Base-by-base conservation (phyloP, 306 rosid species). In the Nissolia schottii region DNA sequence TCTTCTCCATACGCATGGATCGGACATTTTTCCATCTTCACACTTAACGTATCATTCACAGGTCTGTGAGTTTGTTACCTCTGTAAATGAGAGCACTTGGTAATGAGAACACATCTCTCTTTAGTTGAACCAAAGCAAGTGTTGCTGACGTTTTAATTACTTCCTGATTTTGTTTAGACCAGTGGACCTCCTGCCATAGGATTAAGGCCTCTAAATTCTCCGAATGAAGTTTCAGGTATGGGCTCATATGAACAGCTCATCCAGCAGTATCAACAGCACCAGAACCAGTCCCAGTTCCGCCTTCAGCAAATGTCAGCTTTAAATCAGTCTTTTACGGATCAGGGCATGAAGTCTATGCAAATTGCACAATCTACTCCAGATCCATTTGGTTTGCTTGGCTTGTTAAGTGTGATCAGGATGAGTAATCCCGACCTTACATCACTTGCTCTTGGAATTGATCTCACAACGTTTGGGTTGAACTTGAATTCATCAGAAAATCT, bases 181-280 rank as follows among this genome's bases (percentile, higher is more conserved):
- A 88, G 93, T 62, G 97, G 96, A 38, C 90, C 99, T 80, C 99
- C 96, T 66, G 99, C 93, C 51, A 88, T 91, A 84, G 99, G 99
- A 77, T 75, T 89, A 81, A 91, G 97, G 80, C 92, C 97, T 34
- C 62, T 88, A 70, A 94, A 84, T 81, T 89, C 99, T 59, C 87
- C 86, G 38, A 91, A 82, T 82, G 35, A 91, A 35, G 94, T 87
- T 70, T 89, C 99, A 79, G 92, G 96, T 25, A 78, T 89, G 97
- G 88, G 95, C 67, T 88, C 94, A 5, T 89, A 91, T 19, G 96
- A 89, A 69, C 99, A 89, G 76, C 90, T 89, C 50, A 84, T 89
- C 46, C 99, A 94, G 88, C 97, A 91, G 76, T 89, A 87, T 71
- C 94, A 94, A 56, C 98, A 94, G 49, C 95, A 90, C 3, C 93